Evolutionary conservation across 257 asterid genomes (phyloP), one percentile per base, ranked within the genome.

Genomic region (Haberlea rhodopensis): DNA sequence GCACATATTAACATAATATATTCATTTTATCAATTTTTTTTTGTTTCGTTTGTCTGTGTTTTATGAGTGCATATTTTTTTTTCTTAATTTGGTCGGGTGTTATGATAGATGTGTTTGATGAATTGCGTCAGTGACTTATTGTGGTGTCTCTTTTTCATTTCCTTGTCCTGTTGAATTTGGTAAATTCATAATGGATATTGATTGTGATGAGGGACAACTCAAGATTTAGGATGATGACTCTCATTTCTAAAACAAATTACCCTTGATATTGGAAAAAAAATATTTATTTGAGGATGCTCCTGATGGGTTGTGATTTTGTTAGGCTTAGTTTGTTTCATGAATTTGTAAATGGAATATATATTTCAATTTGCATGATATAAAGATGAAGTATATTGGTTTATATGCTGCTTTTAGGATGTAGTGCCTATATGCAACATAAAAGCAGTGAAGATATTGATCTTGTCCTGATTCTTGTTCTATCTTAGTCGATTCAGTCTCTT

Each of bases 351-450:
- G 49, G 7, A 3, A 15, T 40, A 40, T 5, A 40, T 40, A 15
- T 13, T 40, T 15, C 49, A 40, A 40, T 3, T 8, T 40, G 18
- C 48, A 40, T 40, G 4, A 15, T 13, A 4, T 40, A 3, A 15
- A 40, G 19, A 40, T 15, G 18, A 40, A 3, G 15, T 13, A 40
- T 40, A 15, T 40, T 13, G 19, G 49, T 15, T 40, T 40, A 3
- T 40, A 3, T 15, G 46, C 11, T 37, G 46, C 49, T 40, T 40
- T 3, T 13, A 43, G 34, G 48, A n/a, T 40, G 7, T 23, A 25
- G n/a, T 65, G 61, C n/a, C 61, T 29, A 5, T 29, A 34, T 37
- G 48, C 66, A 62, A n/a, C n/a, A n/a, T n/a, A n/a, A n/a, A n/a
- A n/a, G n/a, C n/a, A n/a, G n/a, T n/a, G n/a, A n/a, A n/a, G n/a